Evolutionary conservation across 1,284 basidiomycete genomes (phyloP).

Genomic region (Leccinum angustisporum): DNA sequence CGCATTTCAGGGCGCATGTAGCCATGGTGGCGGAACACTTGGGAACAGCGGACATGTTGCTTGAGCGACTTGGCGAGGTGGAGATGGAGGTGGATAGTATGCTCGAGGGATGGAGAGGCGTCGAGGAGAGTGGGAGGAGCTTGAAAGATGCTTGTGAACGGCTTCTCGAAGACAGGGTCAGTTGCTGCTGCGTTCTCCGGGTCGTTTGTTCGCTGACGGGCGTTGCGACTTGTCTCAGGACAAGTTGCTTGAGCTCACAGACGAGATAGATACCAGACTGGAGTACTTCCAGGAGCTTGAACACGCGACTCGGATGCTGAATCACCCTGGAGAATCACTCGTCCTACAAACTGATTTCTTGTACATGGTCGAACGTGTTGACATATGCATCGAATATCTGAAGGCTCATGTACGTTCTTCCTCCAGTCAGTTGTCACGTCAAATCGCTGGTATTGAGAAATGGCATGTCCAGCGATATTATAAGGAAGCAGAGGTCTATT

Average conservation of each 20-base stretch:
- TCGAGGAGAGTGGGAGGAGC: conserved; percentile 85
- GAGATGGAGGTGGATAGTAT: conserved; percentile 76
- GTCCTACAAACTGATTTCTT: conserved; percentile 88
- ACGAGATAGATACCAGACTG: conserved; percentile 73
- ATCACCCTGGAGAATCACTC: conserved; percentile 87
- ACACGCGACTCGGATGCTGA: conserved; percentile 85
- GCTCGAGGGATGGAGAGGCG: conserved; percentile 78
- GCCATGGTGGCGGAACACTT: conserved; percentile 72
- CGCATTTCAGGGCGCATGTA: conserved; percentile 83
- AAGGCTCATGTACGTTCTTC: conserved; percentile 69
- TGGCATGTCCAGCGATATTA: conserved; percentile 68
- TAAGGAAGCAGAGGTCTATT: conserved; percentile 86
- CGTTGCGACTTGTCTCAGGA: conserved; percentile 46
- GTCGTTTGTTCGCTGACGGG: conserved; percentile 2
- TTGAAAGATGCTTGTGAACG: conserved; percentile 89
- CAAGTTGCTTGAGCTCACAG: conserved; percentile 72
- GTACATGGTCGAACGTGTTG: conserved; percentile 91
- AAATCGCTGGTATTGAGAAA: conserved; percentile 4
- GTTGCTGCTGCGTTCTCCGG: conserved; percentile 12
- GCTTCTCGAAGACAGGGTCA: conserved; percentile 81
- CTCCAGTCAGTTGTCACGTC: not conserved
- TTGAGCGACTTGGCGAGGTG: conserved; percentile 68
- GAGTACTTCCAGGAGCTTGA: conserved; percentile 94
- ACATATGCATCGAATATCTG: conserved; percentile 88
- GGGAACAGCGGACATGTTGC: conserved; percentile 70